Conservation (phyloP, 2,329 filamentous ascomycete genomes). For the Colletotrichum sp. region DNA sequence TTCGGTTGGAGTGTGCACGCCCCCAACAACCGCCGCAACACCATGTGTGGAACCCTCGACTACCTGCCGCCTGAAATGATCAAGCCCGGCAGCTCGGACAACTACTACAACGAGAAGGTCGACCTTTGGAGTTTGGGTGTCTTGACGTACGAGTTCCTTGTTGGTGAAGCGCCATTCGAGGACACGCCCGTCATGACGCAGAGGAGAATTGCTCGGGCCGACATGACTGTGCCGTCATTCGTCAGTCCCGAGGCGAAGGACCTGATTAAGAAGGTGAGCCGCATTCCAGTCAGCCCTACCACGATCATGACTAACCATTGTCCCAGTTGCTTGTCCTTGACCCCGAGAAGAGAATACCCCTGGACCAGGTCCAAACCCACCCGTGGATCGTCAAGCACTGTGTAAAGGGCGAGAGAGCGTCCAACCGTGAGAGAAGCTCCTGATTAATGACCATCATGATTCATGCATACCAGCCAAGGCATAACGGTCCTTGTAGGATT, state of each 20-base stretch:
- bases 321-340: conserved; percentile 85
- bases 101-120: conserved; percentile 93
- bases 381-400: conserved; percentile 99
- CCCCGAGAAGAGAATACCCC: conserved; percentile 88
- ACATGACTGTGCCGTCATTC: conserved; percentile 92
- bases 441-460: conserved; percentile 24
- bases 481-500: conserved; percentile 23
- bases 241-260: conserved; percentile 91
- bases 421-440: conserved; percentile 53
- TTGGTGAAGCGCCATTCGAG: conserved; percentile 96
- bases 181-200: conserved; percentile 96
- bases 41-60: conserved; percentile 96
- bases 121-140: conserved; percentile 97
- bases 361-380: conserved; percentile 87
- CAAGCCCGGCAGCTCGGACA: conserved; percentile 78
- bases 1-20: conserved; percentile 99
- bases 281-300: background rate
- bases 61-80: conserved; percentile 99
- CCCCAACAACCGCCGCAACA: conserved; percentile 90
- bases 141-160: conserved; percentile 93
- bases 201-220: conserved; percentile 82
- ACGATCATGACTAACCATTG: conserved; percentile 16
- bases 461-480: conserved; percentile 23
- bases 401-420: conserved; percentile 63
- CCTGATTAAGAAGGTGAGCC: conserved; percentile 83